A percentile compares a stretch with the other conserved stretches of the same genome.
Evolutionary conservation across 2,329 filamentous ascomycete genomes (phyloP).

Genomic region (Pseudogymnoascus sp.): DNA sequence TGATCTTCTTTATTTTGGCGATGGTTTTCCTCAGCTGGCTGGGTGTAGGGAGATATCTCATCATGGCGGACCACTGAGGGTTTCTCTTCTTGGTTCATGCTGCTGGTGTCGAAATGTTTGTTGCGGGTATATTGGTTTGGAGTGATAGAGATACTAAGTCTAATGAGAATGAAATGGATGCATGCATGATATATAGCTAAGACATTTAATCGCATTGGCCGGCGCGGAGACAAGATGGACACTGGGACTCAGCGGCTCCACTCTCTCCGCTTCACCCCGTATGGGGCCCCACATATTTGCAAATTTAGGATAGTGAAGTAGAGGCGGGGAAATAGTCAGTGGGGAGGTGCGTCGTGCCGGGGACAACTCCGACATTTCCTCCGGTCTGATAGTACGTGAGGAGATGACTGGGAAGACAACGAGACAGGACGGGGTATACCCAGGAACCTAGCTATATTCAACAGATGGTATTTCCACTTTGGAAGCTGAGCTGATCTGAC

Average conservation of each 20-base stretch:
- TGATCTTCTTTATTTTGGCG: background rate
- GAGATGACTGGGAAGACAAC: background rate
- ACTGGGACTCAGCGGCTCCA: background rate
- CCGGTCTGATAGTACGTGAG: background rate
- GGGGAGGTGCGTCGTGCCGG: background rate
- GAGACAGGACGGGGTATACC: background rate
- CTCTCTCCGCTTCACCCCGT: background rate
- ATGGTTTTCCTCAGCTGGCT: background rate
- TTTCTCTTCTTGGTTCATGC: constrained; percentile 3
- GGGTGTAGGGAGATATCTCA: background rate
- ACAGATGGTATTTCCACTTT: background rate
- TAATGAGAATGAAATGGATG: background rate
- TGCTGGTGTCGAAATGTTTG: background rate
- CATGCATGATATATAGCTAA: background rate
- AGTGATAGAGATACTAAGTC: background rate
- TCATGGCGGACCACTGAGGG: background rate
- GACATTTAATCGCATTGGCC: background rate
- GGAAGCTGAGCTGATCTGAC: background rate
- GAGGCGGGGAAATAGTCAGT: background rate
- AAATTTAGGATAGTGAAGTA: background rate
- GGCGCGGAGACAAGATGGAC: background rate
- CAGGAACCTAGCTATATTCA: background rate
- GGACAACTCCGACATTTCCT: background rate
- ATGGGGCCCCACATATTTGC: background rate
- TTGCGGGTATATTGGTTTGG: background rate